Base-by-base conservation (phyloP, 1,284 basidiomycete species). In the Rhodotorula glutinis region DNA sequence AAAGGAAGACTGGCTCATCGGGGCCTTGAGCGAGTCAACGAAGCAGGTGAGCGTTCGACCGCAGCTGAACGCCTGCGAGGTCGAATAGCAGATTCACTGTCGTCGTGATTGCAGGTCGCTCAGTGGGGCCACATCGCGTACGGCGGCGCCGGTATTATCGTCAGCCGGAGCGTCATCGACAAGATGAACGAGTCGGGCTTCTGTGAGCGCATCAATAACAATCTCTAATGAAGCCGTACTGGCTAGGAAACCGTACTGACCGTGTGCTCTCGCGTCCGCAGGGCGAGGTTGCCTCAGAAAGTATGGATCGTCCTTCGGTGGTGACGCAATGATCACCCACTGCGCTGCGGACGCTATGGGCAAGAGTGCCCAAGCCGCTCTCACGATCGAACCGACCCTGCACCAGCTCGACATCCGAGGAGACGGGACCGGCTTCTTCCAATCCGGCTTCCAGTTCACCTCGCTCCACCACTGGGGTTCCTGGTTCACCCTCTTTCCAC, bases 381-480 rank as follows among this genome's bases (percentile, higher is more conserved):
- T 75, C 29, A 72, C 62, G 33, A 27, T 73, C 51, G 73, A 75
- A 8, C 47, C 60, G 17, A 75, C 74, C 4, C 61, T 71, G 19
- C 74, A 75, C 59, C 74, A 75, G 59, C 69, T 75, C 53, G 74
- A 75, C 59, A 74, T 75, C 56, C 65, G 71, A 23, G 73, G 67
- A n/a, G 74, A 75, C 67, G 72, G 71, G 1, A 73, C 73, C 4
- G 74, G 74, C 38, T 74, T 71, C 43, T 75, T 75, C 59, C 73
- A 75, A 46, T 73, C 73, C 21, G 73, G 73, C 44, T 75, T 73
- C 66, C 65, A 68, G 33, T 66, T 75, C 64, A 73, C 74, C 21
- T 73, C 71, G 9, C 54, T 75, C 0, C 74, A 75, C 57, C 74
- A 75, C 53, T 75, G 74, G 74, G 69, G 68, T 16, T 60, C 56